These are phyloP conservation scores for Helianthus tuberosus DNA, from an alignment of 129 eudicot species.

Conservation along the genomic window DNA sequence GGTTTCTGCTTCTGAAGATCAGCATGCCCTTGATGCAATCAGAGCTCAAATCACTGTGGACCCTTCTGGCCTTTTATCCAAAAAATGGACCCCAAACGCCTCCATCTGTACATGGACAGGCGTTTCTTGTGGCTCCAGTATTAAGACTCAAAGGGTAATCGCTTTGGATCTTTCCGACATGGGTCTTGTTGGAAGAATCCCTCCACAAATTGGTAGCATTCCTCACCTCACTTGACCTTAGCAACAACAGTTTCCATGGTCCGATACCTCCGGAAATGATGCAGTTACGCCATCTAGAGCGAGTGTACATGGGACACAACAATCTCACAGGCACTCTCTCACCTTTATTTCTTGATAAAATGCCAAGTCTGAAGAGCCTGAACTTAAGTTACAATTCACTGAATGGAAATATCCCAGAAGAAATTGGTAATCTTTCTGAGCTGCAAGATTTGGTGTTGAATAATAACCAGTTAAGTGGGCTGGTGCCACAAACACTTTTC, in stretches of 20 bases:
- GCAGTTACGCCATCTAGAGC: constrained; percentile 13
- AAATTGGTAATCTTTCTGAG: constrained; percentile 21
- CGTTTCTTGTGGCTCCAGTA: constrained; percentile 22
- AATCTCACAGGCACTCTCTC: constrained; percentile 37
- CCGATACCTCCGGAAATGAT: constrained; percentile 26
- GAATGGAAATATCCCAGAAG: constrained; percentile 31
- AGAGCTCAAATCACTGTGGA: constrained; percentile 19
- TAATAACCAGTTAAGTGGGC: constrained; percentile 40
- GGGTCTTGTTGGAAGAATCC: constrained; percentile 39
- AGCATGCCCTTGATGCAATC: constrained; percentile 34
- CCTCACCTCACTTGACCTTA: constrained; percentile 36
- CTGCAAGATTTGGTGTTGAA: constrained; percentile 11
- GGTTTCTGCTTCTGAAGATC: constrained; percentile 17
- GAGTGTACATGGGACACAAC: constrained; percentile 15
- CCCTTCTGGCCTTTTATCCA: constrained; percentile 19
- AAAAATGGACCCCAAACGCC: constrained; percentile 34
- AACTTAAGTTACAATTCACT: constrained; percentile 12
- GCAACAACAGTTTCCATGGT: constrained; percentile 37
- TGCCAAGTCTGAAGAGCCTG: constrained; percentile 26
- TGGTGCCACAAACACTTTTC: constrained; percentile 34
- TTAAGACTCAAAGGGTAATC: constrained; percentile 30
- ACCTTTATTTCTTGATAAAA: constrained; percentile 13
- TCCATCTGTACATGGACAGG: constrained; percentile 41
- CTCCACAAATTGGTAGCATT: constrained; percentile 38
- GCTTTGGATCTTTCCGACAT: constrained; percentile 33